phyloP scores from a whole-genome alignment of 352 stramenopile genomes.

The Proteromonas lacertae region DNA sequence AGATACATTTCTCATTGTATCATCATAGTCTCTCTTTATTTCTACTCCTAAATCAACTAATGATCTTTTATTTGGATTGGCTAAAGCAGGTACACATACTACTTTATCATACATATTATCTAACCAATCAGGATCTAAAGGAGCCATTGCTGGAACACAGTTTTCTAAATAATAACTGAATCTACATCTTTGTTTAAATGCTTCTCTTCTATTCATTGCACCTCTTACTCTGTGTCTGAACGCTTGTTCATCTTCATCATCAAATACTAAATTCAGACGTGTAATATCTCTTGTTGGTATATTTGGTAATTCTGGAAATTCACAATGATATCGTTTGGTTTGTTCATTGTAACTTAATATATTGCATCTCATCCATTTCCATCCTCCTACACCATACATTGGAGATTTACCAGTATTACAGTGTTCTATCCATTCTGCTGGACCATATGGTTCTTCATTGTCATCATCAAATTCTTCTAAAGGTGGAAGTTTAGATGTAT shows the following conservation, averaged over 20 bases:
- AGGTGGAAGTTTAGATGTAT: constrained; percentile 51
- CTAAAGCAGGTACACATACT: no score
- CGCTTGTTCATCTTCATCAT: constrained; percentile 19
- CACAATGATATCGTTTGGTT: constrained; percentile 26
- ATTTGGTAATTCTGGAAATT: constrained; percentile 39
- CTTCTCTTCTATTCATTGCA: constrained; percentile 20
- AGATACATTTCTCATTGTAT: no score
- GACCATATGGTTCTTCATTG: constrained; percentile 27
- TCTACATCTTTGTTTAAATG: constrained; percentile 34
- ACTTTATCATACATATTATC: no score
- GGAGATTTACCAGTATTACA: constrained; percentile 15
- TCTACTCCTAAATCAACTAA: no score
- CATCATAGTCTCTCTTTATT: no score
- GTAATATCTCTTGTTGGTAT: constrained; percentile 38
- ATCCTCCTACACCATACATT: constrained; percentile 38
- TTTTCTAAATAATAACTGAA: constrained; percentile 64
- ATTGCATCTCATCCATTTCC: constrained; percentile 22
- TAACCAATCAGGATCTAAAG: no score
- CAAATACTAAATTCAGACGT: constrained; percentile 57
- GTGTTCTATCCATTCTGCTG: constrained; percentile 26
- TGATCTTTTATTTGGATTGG: no score
- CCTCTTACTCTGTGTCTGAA: constrained; percentile 32
- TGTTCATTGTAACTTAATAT: constrained; percentile 22
- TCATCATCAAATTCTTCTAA: constrained; percentile 47
- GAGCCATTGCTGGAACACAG: no score